Conservation (phyloP, 164 flowering plant species). For the Magnolia officinalis region DNA sequence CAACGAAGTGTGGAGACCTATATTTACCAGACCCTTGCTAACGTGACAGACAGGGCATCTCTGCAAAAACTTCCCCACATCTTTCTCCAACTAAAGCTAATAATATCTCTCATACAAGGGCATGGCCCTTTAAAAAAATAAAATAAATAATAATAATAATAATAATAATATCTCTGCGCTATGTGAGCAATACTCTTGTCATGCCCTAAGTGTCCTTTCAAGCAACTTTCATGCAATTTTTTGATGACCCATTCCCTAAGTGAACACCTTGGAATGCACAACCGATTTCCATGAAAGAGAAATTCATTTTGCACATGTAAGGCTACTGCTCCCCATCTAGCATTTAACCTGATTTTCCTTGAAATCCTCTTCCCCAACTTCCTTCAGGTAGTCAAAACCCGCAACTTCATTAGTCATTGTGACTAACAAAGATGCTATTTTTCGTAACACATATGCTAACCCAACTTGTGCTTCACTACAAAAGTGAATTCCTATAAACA, state of each 20-base stretch:
- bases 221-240: neutral
- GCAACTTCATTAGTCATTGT: slow-evolving; percentile 1
- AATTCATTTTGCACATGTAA: neutral
- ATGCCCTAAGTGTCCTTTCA: neutral
- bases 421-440: neutral
- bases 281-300: neutral
- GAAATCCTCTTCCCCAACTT: neutral
- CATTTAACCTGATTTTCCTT: neutral
- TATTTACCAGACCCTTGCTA: no score
- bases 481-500: neutral
- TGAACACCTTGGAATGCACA: slow-evolving; percentile 3
- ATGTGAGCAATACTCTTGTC: neutral
- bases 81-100: neutral
- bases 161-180: neutral
- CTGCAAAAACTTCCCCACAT: neutral
- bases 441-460: neutral
- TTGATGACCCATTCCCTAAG: neutral
- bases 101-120: neutral
- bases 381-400: neutral
- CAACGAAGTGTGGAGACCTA: no score
- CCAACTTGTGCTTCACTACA: neutral
- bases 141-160: no score
- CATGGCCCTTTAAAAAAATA: no score
- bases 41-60: neutral
- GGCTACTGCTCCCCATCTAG: neutral